These are phyloP conservation scores for Candida gorgasii DNA, from an alignment of 805 yeast genomes.

Conservation along the genomic window DNA sequence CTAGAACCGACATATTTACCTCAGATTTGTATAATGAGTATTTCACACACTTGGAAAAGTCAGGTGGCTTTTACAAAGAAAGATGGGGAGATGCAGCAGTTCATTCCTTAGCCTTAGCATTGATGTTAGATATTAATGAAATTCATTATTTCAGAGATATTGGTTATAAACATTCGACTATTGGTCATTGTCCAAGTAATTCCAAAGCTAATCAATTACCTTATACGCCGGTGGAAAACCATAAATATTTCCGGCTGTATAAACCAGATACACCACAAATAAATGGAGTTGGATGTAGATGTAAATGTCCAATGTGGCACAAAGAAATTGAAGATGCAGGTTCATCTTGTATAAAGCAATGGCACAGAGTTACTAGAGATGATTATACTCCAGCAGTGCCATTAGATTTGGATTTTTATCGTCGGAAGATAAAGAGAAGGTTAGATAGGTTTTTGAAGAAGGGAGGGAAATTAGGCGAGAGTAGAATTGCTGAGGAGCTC, in stretches of 20 bases:
- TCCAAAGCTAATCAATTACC: constrained; percentile 52
- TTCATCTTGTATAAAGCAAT: constrained; percentile 51
- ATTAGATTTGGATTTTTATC: constrained; percentile 26
- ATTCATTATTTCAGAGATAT: constrained; percentile 91
- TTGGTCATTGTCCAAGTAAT: constrained; percentile 79
- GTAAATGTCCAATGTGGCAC: constrained; percentile 63
- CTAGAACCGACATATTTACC: constrained; percentile 72
- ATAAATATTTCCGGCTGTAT: constrained; percentile 20
- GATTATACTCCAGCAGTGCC: constrained; percentile 21
- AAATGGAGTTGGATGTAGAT: constrained; percentile 78
- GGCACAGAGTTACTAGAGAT: constrained; percentile 45
- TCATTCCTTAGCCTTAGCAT: constrained; percentile 82
- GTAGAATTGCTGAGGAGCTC: constrained; percentile 9
- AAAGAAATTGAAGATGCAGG: constrained; percentile 58
- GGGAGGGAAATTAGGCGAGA: constrained; percentile 26
- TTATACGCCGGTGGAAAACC: constrained; percentile 33
- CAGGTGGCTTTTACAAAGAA: constrained; percentile 86
- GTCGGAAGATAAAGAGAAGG: constrained; percentile 21
- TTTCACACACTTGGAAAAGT: constrained; percentile 64
- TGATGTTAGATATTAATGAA: constrained; percentile 66
- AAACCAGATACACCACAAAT: constrained; percentile 31
- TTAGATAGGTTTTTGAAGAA: constrained; percentile 20
- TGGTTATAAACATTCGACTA: constrained; percentile 80
- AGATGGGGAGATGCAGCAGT: constrained; percentile 99
- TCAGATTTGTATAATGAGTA: constrained; percentile 65